Base-by-base conservation (phyloP, 352 stramenopile species). In the Phytophthora lateralis region DNA sequence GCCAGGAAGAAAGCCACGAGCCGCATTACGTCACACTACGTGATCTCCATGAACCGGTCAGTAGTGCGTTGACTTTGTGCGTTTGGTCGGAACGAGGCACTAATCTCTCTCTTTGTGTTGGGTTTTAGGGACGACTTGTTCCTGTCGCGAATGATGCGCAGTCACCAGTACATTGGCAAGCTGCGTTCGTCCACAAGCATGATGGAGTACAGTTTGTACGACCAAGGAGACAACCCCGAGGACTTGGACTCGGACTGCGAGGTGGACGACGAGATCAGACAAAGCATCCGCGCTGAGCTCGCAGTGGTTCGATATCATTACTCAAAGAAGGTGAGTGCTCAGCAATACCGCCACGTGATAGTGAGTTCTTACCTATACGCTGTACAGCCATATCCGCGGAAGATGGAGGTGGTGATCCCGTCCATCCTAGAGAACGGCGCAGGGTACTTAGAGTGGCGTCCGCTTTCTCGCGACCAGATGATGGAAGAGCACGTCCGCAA, bases 91-190 rank as follows among this genome's bases (percentile, higher is more conserved):
- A 18, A 7, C 4, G 8, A 24, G 11, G 10, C 3, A 12, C 53
- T 52, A 38, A 60, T 18, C 2, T n/a, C 21, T 30, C 12, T 49
- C 14, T 4, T 38, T 17, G 34, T 18, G 15, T 43, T 43, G n/a
- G n/a, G 17, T 14, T 21, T 39, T 58, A 89, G 79, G 17, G 88
- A 96, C 26, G 88, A 97, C 43, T 60, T 97, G 21, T 90, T 85
- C 37, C 64, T 93, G 34, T 82, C 83, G 21, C 80, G 89, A 39
- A 82, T 79, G 67, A 87, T 92, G 63, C 79, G 89, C 7, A 93
- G 82, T 47, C 84, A 94, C 46, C 85, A 95, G 55, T 97, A 93
- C 67, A 75, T 97, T 10, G 89, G 88, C 1, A 97, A 97, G 55
- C 60, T 97, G 12, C 84, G 85, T 6, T 91, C 84, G 5, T 91